These are phyloP conservation scores for Narthecium ossifragum DNA, from an alignment of 106 monocot species.

Conservation along the genomic window DNA sequence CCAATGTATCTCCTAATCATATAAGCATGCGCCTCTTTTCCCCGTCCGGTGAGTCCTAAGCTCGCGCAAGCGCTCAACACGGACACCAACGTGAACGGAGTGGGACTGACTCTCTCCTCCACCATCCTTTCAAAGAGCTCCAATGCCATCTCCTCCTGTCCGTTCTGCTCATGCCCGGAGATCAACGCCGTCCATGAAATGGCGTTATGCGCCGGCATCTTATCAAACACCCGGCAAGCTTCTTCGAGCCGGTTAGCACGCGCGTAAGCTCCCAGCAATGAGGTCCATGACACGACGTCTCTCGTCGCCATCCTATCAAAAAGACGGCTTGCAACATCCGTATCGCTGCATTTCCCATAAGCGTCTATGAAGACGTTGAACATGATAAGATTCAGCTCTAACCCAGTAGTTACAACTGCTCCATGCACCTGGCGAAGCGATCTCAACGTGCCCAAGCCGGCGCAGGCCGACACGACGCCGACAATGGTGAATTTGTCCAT, in stretches of 20 bases:
- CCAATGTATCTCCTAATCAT: constrained; percentile 18
- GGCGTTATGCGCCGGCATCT: constrained; percentile 29
- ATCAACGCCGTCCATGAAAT: constrained; percentile 65
- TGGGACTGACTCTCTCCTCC: constrained; percentile 22
- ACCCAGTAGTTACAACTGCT: constrained; percentile 11
- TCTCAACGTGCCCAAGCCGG: constrained; percentile 11
- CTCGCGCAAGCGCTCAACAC: constrained; percentile 50
- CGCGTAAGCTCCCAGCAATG: constrained; percentile 33
- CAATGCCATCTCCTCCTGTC: constrained; percentile 41
- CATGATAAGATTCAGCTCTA: constrained; percentile 31
- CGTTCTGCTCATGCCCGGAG: constrained; percentile 46
- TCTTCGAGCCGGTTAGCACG: constrained; percentile 16
- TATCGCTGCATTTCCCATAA: constrained; percentile 65
- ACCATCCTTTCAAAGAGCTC: constrained; percentile 53
- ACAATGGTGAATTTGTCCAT: constrained; percentile 60
- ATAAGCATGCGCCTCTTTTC: constrained; percentile 48
- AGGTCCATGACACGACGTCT: constrained; percentile 58
- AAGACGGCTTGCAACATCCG: constrained; percentile 9
- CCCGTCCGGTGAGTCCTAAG: constrained; percentile 29
- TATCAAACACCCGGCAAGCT: constrained; percentile 28
- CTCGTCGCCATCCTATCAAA: constrained; percentile 37
- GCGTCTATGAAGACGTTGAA: constrained; percentile 44
- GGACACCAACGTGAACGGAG: constrained; percentile 50
- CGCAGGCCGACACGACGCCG: constrained; percentile 28
- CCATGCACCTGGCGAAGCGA: constrained; percentile 40